A percentile compares a stretch with the other conserved stretches of the same genome.
phyloP scores from a whole-genome alignment of 495 filamentous ascomycete genomes.

The Neurospora sublineolata region DNA sequence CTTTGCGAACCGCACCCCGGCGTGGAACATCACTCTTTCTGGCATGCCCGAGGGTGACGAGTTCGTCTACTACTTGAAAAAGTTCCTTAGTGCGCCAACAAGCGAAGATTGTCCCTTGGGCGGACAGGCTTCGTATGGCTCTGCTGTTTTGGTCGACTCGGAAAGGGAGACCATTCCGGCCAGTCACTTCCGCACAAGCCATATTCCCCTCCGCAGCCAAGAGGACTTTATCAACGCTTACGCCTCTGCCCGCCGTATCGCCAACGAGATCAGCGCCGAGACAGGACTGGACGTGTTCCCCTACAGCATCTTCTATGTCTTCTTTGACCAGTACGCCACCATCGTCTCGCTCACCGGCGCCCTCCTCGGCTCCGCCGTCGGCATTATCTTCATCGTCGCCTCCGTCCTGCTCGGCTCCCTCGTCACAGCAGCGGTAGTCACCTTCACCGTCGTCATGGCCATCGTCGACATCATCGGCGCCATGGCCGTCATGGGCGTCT shows the following conservation, averaged over 20 bases:
- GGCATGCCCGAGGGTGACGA: slow-evolving; percentile 91
- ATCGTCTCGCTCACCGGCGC: slow-evolving; percentile 70
- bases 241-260: slow-evolving; percentile 80
- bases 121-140: slow-evolving; percentile 75
- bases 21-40: slow-evolving; percentile 75
- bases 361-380: slow-evolving; percentile 71
- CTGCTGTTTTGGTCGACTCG: slow-evolving; percentile 69
- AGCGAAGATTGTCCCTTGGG: slow-evolving; percentile 75
- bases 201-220: slow-evolving; percentile 75
- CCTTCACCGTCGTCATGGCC: slow-evolving; percentile 79
- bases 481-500: slow-evolving; percentile 81
- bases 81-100: slow-evolving; percentile 73
- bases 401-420: slow-evolving; percentile 73
- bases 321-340: slow-evolving; percentile 90
- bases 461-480: slow-evolving; percentile 89
- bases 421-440: slow-evolving; percentile 69
- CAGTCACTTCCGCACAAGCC: slow-evolving; percentile 83
- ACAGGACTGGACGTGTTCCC: slow-evolving; percentile 78
- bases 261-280: slow-evolving; percentile 52
- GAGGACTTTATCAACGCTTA: slow-evolving; percentile 90
- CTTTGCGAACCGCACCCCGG: slow-evolving; percentile 60
- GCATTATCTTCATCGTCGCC: slow-evolving; percentile 68
- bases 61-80: slow-evolving; percentile 71
- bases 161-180: slow-evolving; percentile 54
- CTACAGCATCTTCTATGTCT: slow-evolving; percentile 94